These are phyloP conservation scores for Thymus quinquecostatus DNA, from an alignment of 257 asterid genomes.

Conservation along the genomic window DNA sequence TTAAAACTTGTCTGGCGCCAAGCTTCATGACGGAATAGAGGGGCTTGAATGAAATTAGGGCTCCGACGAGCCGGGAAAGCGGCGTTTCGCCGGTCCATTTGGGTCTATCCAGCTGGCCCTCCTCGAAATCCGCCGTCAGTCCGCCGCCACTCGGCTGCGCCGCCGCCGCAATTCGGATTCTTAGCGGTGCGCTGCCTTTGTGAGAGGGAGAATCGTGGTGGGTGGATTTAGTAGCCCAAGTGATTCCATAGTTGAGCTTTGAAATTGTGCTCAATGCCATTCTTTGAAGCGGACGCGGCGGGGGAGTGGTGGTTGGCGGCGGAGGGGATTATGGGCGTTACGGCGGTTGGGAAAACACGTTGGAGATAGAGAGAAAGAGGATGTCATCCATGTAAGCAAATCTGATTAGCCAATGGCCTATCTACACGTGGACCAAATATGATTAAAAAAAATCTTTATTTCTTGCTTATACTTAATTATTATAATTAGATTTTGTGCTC, in stretches of 20 bases:
- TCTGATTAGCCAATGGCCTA: constrained; percentile 32
- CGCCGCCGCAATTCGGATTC: constrained; percentile 49
- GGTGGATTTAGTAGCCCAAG: constrained; percentile 23
- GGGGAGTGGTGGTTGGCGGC: constrained; percentile 31
- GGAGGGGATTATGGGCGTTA: constrained; percentile 24
- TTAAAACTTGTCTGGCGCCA: constrained; percentile 90
- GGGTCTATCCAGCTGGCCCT: constrained; percentile 82
- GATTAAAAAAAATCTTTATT: background rate
- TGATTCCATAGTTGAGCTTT: constrained; percentile 46
- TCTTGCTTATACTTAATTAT: no score
- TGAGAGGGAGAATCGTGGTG: constrained; percentile 24
- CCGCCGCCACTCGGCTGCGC: constrained; percentile 47
- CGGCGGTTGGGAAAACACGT: constrained; percentile 15
- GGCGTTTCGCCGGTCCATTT: constrained; percentile 88
- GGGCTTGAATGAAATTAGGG: constrained; percentile 82
- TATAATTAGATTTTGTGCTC: no score
- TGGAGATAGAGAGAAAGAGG: background rate
- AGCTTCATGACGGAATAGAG: constrained; percentile 72
- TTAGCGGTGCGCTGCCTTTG: constrained; percentile 34
- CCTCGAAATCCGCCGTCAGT: constrained; percentile 53
- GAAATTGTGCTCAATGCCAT: constrained; percentile 55
- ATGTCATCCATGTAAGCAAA: constrained; percentile 18
- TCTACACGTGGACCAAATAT: constrained; percentile 24
- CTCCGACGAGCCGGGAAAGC: constrained; percentile 78
- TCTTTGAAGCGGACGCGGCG: constrained; percentile 13